Percentiles rank a stretch among this genome's conserved stretches.
Conservation (phyloP, 305 asterid genomes). For the Plantago coronopus region DNA sequence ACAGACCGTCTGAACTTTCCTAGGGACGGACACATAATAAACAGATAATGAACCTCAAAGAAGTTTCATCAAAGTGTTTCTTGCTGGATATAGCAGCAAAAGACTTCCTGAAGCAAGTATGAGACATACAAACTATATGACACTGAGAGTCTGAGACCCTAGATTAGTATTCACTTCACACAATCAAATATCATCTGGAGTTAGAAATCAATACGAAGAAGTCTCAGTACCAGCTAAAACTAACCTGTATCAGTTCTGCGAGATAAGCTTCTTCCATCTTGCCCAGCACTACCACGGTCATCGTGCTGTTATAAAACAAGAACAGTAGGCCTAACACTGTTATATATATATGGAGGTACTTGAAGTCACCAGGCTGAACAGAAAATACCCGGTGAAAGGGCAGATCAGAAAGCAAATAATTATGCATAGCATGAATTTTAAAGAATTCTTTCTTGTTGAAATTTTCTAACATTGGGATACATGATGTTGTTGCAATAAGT, state of each 20-base stretch:
- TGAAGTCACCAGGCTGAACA: constrained; percentile 55
- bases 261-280: constrained; percentile 58
- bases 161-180: too few relatives aligned
- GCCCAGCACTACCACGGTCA: constrained; percentile 69
- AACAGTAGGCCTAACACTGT: constrained; percentile 83
- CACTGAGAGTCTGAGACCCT: too few relatives aligned
- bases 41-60: too few relatives aligned
- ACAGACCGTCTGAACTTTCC: too few relatives aligned
- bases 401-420: constrained; percentile 12
- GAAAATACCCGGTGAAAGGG: constrained; percentile 26
- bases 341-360: constrained; percentile 59
- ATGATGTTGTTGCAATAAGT: constrained; percentile 5
- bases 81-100: too few relatives aligned
- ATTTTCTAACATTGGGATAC: constrained; percentile 5
- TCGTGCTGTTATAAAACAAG: constrained; percentile 95
- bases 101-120: too few relatives aligned
- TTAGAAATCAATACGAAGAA: background rate
- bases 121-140: too few relatives aligned
- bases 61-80: too few relatives aligned
- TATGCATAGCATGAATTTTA: background rate
- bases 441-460: background rate
- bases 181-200: background rate
- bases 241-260: constrained; percentile 57
- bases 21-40: too few relatives aligned
- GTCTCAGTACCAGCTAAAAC: constrained; percentile 13